Evolutionary conservation across 768 basidiomycete species (phyloP), one percentile per base, ranked within the genome.

Genomic region (Phlebiopsis gigantea): DNA sequence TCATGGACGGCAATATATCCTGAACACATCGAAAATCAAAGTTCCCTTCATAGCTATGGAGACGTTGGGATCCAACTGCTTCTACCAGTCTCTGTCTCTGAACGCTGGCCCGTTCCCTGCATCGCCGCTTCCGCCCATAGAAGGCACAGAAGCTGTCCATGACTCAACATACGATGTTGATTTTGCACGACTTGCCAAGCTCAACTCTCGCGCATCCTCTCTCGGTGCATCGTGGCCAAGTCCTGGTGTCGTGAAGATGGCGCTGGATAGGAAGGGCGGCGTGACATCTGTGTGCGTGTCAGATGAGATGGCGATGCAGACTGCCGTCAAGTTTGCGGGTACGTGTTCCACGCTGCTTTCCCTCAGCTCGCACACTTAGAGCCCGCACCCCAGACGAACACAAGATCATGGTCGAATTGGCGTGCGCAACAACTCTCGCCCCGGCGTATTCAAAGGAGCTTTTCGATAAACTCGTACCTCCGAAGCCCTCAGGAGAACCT

Each of bases 61-160:
- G 69, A 90, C 89, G 1, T 78, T 78, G 48, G 89, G 89, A 0
- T 80, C 84, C 1, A 79, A 87, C 64, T 88, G 84, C 64, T 89
- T 90, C 70, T 85, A 87, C 66, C 79, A 84, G 60, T 84, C 87
- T 24, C 74, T 84, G 60, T 75, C 79, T n/a, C 71, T 86, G 47
- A 90, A 85, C 62, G 67, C 71, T 0, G 60, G 62, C 28, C 63
- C 62, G 0, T 71, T 71, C 55, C 69, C 75, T 24, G 68, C 62
- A 52, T 61, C 62, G 10, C 79, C 79, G 1, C 71, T 73, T 17
- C 66, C 61, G 50, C 63, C 65, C 10, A 78, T 78, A 1, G 69
- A 72, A 34, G 75, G 77, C n/a, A 73, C 80, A 34, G 69, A 71
- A 25, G 59, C 71, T 14, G 65, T 79, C 5, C 66, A 76, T 30